Evolutionary conservation across 768 basidiomycete species (phyloP).

Genomic region (Amanita thiersii): DNA sequence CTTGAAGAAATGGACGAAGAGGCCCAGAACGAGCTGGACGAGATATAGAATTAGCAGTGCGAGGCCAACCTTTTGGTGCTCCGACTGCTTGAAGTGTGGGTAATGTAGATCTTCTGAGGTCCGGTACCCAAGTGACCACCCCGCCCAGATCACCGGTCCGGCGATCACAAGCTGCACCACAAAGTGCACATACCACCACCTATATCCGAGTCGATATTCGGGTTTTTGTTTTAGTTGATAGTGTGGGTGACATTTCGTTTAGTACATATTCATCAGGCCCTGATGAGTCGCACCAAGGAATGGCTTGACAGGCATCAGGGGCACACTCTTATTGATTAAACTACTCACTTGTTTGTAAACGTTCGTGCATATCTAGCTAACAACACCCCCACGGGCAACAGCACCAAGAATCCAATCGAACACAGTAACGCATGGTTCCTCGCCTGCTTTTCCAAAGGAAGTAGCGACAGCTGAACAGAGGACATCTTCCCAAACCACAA

Average conservation of each 20-base stretch:
- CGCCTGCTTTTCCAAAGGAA: conserved; percentile 26
- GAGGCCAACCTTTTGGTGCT: conserved; percentile 43
- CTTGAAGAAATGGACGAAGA: conserved; percentile 47
- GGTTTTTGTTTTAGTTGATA: no score
- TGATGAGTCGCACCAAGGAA: no score
- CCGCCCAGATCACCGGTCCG: conserved; percentile 45
- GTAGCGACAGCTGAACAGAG: conserved; percentile 4
- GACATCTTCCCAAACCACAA: conserved; percentile 4
- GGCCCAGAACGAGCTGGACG: conserved; percentile 38
- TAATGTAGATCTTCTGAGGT: conserved; percentile 21
- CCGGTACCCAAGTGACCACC: conserved; percentile 35
- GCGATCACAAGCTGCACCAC: conserved; percentile 41
- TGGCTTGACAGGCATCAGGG: no score
- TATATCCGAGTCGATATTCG: no score
- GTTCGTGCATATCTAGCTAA: conserved; percentile 48
- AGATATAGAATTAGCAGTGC: conserved; percentile 47
- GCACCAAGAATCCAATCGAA: conserved; percentile 43
- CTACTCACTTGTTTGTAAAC: conserved; percentile 32
- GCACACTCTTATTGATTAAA: no score
- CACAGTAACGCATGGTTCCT: conserved; percentile 45
- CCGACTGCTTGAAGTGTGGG: conserved; percentile 29
- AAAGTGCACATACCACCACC: conserved; percentile 46
- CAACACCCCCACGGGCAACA: conserved; percentile 52
- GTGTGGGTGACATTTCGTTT: no score
- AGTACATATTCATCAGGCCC: no score